These are phyloP conservation scores for Acacia crassicarpa DNA, from an alignment of 306 rosid genomes.

Conservation along the genomic window DNA sequence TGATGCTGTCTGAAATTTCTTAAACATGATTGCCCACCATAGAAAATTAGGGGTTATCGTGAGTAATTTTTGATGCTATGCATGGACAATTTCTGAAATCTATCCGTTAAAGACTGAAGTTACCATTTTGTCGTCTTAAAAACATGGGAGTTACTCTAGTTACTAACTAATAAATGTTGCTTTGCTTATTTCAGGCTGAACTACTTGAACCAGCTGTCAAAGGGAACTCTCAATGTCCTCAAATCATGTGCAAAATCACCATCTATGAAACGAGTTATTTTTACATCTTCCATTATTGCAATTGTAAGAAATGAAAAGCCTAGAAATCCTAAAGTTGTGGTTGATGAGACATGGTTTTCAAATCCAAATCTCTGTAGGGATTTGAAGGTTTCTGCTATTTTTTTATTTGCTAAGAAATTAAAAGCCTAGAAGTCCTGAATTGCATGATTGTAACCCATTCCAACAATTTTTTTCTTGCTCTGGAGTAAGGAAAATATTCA, in stretches of 20 bases:
- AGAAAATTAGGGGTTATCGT: neutral
- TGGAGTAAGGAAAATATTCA: neutral
- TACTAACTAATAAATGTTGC: neutral
- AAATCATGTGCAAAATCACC: slow-evolving; percentile 44
- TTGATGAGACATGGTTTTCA: slow-evolving; percentile 51
- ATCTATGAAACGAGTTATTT: slow-evolving; percentile 38
- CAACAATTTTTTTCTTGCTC: neutral
- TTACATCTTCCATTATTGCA: slow-evolving; percentile 41
- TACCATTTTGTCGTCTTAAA: neutral
- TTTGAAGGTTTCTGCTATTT: slow-evolving; percentile 24
- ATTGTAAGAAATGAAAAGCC: slow-evolving; percentile 28
- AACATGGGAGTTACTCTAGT: neutral
- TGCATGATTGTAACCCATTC: neutral
- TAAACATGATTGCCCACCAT: neutral
- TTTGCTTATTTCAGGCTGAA: slow-evolving; percentile 34
- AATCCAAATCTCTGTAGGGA: slow-evolving; percentile 33
- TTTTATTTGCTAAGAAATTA: neutral
- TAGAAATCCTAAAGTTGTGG: neutral
- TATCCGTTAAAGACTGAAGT: neutral
- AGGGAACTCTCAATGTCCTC: slow-evolving; percentile 50
- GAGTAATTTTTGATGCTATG: neutral
- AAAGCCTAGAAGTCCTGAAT: neutral
- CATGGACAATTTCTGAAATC: neutral
- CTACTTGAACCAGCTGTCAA: slow-evolving; percentile 47
- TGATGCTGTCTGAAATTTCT: neutral